Conservation (phyloP, 257 asterid species). For the Datura wrightii region DNA sequence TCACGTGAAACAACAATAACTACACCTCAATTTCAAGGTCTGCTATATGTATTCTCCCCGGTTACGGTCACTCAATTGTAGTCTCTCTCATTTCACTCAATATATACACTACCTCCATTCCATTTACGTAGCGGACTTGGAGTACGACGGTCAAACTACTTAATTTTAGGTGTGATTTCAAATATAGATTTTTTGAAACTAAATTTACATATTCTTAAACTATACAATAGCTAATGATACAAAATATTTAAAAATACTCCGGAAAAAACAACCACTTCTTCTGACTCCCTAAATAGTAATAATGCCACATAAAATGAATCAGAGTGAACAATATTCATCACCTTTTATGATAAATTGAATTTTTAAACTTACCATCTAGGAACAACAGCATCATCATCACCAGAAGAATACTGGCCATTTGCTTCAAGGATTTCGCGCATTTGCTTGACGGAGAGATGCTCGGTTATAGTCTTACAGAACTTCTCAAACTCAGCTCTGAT, state of each 20-base stretch:
- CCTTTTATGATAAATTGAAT: background rate
- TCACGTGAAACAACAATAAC: background rate
- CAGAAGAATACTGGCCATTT: constrained; percentile 65
- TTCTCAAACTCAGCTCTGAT: constrained; percentile 58
- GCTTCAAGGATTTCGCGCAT: constrained; percentile 78
- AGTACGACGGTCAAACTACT: background rate
- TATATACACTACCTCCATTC: background rate
- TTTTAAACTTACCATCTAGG: constrained; percentile 65
- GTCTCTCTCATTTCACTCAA: background rate
- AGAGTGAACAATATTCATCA: background rate
- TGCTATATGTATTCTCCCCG: background rate
- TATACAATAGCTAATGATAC: background rate
- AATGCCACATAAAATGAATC: background rate
- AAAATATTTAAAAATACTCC: background rate
- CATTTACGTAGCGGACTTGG: background rate
- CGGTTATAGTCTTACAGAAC: constrained; percentile 65
- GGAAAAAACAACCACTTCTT: background rate
- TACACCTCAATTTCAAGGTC: background rate
- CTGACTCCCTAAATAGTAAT: background rate
- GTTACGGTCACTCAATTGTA: background rate
- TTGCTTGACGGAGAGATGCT: constrained; percentile 68
- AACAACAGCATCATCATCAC: constrained; percentile 75
- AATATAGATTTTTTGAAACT: background rate
- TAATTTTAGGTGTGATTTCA: background rate
- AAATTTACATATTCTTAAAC: background rate